Percentiles rank a stretch among this genome's conserved stretches.
These are phyloP conservation scores for Talaromyces sp. DNA, from an alignment of 2,329 filamentous ascomycete species.

Conservation along the genomic window DNA sequence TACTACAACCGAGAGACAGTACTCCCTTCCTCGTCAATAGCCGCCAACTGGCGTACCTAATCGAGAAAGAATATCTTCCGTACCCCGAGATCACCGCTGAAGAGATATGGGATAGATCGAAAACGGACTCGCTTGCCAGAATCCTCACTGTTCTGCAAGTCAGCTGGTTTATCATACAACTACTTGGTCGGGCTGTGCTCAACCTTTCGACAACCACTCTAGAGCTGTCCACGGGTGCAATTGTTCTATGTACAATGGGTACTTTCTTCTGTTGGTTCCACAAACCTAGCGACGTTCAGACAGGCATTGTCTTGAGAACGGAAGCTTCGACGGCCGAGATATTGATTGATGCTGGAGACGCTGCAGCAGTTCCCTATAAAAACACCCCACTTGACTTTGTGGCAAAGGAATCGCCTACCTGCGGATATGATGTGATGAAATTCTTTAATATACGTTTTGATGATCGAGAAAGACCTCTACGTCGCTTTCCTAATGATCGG, in stretches of 20 bases:
- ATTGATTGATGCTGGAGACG: background rate
- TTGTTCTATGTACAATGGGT: background rate
- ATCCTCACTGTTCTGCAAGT: background rate
- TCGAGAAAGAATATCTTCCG: background rate
- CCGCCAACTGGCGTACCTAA: background rate
- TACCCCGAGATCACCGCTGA: background rate
- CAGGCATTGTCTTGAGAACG: background rate
- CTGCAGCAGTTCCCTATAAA: background rate
- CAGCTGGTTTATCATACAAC: conserved; percentile 1
- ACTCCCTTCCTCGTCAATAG: background rate
- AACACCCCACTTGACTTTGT: conserved; percentile 1
- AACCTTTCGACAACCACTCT: background rate
- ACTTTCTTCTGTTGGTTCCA: background rate
- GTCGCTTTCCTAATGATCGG: background rate
- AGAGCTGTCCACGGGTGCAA: background rate
- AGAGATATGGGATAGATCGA: conserved; percentile 1
- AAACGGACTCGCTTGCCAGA: background rate
- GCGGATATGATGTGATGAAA: background rate
- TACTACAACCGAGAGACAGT: background rate
- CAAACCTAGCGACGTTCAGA: conserved; percentile 3
- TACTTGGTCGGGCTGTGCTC: background rate
- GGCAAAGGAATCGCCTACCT: background rate
- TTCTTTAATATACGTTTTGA: conserved; percentile 1
- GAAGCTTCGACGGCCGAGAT: background rate
- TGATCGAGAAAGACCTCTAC: background rate